Base-by-base conservation (phyloP, 106 monocot genomes). In the Allium sativum region DNA sequence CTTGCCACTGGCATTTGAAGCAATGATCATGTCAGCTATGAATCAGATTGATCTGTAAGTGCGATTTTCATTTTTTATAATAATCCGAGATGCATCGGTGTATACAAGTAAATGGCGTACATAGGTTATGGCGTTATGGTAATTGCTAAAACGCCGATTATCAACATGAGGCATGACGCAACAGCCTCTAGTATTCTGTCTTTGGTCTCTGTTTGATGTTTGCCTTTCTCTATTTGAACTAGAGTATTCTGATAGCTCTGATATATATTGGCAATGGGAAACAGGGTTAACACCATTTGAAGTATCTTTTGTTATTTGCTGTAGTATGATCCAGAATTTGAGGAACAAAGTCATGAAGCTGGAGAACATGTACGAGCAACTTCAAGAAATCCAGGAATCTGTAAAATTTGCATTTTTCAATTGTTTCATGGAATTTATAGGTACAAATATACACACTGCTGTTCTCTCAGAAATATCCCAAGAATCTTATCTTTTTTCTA, bases 31-130 rank as follows among this genome's bases (percentile, higher is more conserved):
- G 22, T 98, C 98, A 44, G 84, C 85, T 10, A 98, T 98, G 98
- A 88, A 98, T 75, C 98, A 80, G n/a, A 92, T 98, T 69, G 84
- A 78, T 67, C 10, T 45, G 98, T 98, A 77, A 85, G 91, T 59
- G 31, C 31, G 2, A 31, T 31, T 13, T 44, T 46, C 45, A 16
- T n/a, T 82, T 10, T 21, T 61, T 14, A n/a, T 42, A 31, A 31
- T 31, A 31, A 31, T 3, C 31, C 5, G 2, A 31, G 5, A 31
- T 31, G 5, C 31, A 31, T 1, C 31, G 5, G 5, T 31, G 31
- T 31, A 31, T 31, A 31, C 31, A 31, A 31, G 0, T 31, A 31
- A 31, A 31, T 31, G 31, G 31, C 1, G 31, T 31, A 31, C 5
- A 31, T 31, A 5, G 31, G 31, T 31, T 31, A 31, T 31, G 31